A percentile compares a stretch with the other conserved stretches of the same genome.
Conservation (phyloP, 257 asterid species). For the Fraxinus anomala region DNA sequence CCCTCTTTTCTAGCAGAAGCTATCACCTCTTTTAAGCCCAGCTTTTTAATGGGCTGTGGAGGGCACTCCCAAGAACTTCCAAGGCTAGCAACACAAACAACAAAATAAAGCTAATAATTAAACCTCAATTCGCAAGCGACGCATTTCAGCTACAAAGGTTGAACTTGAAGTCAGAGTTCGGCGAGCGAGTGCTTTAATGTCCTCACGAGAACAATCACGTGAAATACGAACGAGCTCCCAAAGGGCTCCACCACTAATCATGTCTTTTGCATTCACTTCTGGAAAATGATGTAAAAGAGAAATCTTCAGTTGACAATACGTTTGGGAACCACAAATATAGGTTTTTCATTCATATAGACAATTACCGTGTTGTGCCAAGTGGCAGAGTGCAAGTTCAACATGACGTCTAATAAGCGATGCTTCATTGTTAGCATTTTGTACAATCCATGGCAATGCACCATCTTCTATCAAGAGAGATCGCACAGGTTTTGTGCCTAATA, state of each 20-base stretch:
- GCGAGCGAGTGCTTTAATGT: slow-evolving; percentile 89
- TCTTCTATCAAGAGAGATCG: slow-evolving; percentile 86
- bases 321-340: not conserved
- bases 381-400: slow-evolving; percentile 96
- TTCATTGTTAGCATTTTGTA: slow-evolving; percentile 92
- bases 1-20: slow-evolving; percentile 23
- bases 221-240: slow-evolving; percentile 99
- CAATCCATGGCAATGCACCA: slow-evolving; percentile 93
- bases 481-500: slow-evolving; percentile 66
- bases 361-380: slow-evolving; percentile 94
- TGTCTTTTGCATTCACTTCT: slow-evolving; percentile 88
- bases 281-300: slow-evolving; percentile 25
- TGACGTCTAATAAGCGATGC: slow-evolving; percentile 95
- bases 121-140: slow-evolving; percentile 82
- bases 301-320: slow-evolving; percentile 7
- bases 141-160: slow-evolving; percentile 74
- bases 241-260: slow-evolving; percentile 93
- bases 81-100: slow-evolving; percentile 26
- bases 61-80: slow-evolving; percentile 23
- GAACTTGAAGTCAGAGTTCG: slow-evolving; percentile 86
- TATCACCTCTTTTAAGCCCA: not conserved
- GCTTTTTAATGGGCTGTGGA: slow-evolving; percentile 7
- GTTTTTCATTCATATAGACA: not conserved
- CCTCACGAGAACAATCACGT: slow-evolving; percentile 96
- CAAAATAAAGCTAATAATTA: slow-evolving; percentile 30